Conservation (phyloP, 1,284 basidiomycete species). For the Schizophyllum amplum region DNA sequence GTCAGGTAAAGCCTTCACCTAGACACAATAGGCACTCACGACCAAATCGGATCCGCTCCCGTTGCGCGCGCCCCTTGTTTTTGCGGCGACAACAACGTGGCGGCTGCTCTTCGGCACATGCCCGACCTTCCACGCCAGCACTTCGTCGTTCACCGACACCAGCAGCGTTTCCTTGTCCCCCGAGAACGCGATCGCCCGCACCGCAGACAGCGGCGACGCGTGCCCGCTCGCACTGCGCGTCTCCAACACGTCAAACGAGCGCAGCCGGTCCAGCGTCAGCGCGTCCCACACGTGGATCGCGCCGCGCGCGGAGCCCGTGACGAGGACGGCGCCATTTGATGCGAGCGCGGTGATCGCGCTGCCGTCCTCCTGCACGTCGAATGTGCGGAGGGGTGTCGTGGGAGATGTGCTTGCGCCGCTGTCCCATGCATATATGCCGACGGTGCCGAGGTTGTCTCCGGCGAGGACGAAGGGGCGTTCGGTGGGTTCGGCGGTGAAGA, state of each 20-base stretch:
- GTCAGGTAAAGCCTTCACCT: not conserved
- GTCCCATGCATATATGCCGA: conserved; percentile 54
- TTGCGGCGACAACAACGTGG: conserved; percentile 18
- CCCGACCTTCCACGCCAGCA: conserved; percentile 66
- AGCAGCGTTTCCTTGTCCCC: conserved; percentile 51
- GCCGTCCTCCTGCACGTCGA: conserved; percentile 54
- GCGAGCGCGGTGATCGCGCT: conserved; percentile 51
- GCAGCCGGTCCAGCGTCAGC: conserved; percentile 49
- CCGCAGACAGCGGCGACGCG: conserved; percentile 27
- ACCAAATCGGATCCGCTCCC: conserved; percentile 18
- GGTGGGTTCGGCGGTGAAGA: conserved; percentile 28
- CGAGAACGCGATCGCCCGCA: conserved; percentile 57
- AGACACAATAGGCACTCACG: conserved; percentile 32
- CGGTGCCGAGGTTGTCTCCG: conserved; percentile 51
- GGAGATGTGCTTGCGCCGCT: conserved; percentile 8
- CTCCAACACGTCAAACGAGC: conserved; percentile 42
- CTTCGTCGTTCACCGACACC: conserved; percentile 52
- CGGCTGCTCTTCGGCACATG: conserved; percentile 28
- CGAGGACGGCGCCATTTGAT: conserved; percentile 48
- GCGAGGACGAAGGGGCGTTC: conserved; percentile 44
- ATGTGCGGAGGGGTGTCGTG: conserved; percentile 25
- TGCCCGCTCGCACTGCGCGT: conserved; percentile 25
- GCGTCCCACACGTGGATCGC: conserved; percentile 59
- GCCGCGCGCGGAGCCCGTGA: conserved; percentile 60
- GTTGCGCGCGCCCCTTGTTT: conserved; percentile 27